Conservation (phyloP, 2,329 filamentous ascomycete genomes). For the Verticillium klebahnii region DNA sequence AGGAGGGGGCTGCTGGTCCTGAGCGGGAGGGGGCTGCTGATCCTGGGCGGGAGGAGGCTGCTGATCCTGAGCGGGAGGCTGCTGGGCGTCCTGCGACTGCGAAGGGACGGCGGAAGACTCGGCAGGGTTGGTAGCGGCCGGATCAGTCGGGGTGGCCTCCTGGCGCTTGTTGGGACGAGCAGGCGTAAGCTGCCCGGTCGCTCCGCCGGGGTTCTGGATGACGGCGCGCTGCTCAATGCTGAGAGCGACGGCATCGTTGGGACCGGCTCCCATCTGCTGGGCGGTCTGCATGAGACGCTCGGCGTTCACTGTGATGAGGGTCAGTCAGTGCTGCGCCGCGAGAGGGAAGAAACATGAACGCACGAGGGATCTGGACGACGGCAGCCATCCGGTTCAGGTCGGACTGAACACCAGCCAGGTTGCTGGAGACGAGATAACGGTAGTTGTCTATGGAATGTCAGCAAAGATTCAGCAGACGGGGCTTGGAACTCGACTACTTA, state of each 20-base stretch:
- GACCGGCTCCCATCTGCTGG: conserved; percentile 13
- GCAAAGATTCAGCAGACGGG: neutral
- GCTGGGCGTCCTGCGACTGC: neutral
- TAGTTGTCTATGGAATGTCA: conserved; percentile 12
- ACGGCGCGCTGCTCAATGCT: conserved; percentile 16
- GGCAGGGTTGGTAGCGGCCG: neutral
- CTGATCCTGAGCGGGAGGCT: neutral
- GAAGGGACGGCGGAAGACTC: neutral
- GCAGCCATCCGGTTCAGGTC: conserved; percentile 16
- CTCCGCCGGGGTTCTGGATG: conserved; percentile 15
- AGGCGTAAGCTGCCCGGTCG: conserved; percentile 6
- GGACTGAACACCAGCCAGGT: conserved; percentile 13
- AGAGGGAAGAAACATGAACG: conserved; percentile 2
- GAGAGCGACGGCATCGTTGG: conserved; percentile 13
- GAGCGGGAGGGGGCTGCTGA: neutral
- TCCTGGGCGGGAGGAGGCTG: neutral
- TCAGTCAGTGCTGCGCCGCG: conserved; percentile 1
- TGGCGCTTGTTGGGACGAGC: conserved; percentile 8
- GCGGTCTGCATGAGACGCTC: conserved; percentile 16
- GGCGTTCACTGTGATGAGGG: conserved; percentile 12
- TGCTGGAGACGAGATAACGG: conserved; percentile 16
- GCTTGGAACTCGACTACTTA: neutral
- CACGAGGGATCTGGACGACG: conserved; percentile 16
- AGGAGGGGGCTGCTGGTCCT: neutral
- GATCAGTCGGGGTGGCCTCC: neutral